A percentile compares a stretch with the other conserved stretches of the same genome.
phyloP scores from a whole-genome alignment of 176 grass and related monocot genomes.

The Zea mays region Zm-B73-REFERENCE-NAM-5.0 NC_050104.1:152122501-152123000 shows the following conservation, averaged over 20 bases:
- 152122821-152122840: slow-evolving; percentile 62
- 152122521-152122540: slow-evolving; percentile 83
- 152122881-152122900: slow-evolving; percentile 93
- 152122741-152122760: slow-evolving; percentile 96
- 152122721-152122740: slow-evolving; percentile 91
- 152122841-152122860: slow-evolving; percentile 65
- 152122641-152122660: slow-evolving; percentile 72
- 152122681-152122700: slow-evolving; percentile 65
- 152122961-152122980: slow-evolving; percentile 98
- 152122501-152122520: slow-evolving; percentile 89
- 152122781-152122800: slow-evolving; percentile 96
- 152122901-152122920: slow-evolving; percentile 80
- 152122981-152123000: slow-evolving; percentile 84
- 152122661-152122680: slow-evolving; percentile 50
- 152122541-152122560: slow-evolving; percentile 92
- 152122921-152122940: slow-evolving; percentile 78
- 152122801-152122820: slow-evolving; percentile 98
- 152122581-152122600: slow-evolving; percentile 90
- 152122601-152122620: slow-evolving; percentile 82
- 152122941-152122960: slow-evolving; percentile 71
- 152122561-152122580: slow-evolving; percentile 94
- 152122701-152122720: slow-evolving; percentile 87
- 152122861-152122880: slow-evolving; percentile 84
- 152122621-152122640: slow-evolving; percentile 78
- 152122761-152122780: slow-evolving; percentile 89